Percentiles rank a stretch among this genome's conserved stretches.
Conservation (phyloP, 345 rosid species). For the Pelargonium nanum region DNA sequence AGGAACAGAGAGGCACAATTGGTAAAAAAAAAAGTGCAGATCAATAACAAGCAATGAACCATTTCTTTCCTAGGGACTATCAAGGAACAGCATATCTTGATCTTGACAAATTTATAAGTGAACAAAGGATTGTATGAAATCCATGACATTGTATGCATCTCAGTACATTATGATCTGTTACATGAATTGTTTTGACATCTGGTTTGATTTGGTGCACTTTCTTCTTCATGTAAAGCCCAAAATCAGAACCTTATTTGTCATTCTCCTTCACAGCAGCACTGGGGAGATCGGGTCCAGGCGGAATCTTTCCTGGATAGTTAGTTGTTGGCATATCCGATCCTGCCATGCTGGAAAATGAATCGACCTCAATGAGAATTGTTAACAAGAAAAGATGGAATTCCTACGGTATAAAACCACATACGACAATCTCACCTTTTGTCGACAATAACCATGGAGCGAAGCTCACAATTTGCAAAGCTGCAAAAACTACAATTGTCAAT, state of each 20-base stretch:
- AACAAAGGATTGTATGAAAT: background rate
- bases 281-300: constrained; percentile 45
- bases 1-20: too few relatives aligned
- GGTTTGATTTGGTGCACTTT: too few relatives aligned
- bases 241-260: background rate
- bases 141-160: background rate
- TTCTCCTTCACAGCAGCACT: constrained; percentile 28
- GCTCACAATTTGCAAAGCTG: constrained; percentile 98
- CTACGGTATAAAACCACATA: constrained; percentile 1
- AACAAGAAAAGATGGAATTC: background rate
- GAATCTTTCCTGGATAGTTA: constrained; percentile 79
- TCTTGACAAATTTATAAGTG: background rate
- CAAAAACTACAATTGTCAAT: constrained; percentile 2
- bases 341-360: constrained; percentile 40
- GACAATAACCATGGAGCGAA: constrained; percentile 79
- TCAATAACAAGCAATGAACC: background rate
- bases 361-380: constrained; percentile 6
- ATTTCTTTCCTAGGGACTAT: too few relatives aligned
- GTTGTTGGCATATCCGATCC: constrained; percentile 54
- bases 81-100: background rate
- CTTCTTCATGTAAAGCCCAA: background rate
- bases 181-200: background rate
- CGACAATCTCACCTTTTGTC: constrained; percentile 50
- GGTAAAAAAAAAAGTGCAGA: too few relatives aligned
- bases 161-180: background rate